phyloP scores from a whole-genome alignment of 805 yeast species.

The Lipomyces yamadae region DNA sequence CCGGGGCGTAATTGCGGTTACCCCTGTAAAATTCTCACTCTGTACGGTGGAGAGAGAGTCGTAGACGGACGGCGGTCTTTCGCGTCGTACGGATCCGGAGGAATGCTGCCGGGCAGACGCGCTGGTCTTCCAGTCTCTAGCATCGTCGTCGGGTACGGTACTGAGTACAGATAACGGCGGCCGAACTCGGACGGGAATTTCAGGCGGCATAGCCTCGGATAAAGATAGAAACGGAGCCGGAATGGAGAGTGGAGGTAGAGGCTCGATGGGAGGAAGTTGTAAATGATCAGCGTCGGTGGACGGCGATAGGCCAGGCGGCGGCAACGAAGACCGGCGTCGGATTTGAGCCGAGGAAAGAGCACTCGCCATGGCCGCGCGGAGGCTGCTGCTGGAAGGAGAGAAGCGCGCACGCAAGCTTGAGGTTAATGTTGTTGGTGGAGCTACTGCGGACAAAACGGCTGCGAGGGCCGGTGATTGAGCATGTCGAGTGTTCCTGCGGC shows the following conservation, averaged over 20 bases:
- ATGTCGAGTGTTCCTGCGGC: background rate
- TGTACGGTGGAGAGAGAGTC: background rate
- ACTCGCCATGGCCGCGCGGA: slow-evolving; percentile 7
- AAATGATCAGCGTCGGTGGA: background rate
- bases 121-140: background rate
- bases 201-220: slow-evolving; percentile 6
- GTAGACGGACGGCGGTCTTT: background rate
- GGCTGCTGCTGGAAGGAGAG: background rate
- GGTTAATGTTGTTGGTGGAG: background rate
- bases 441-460: background rate
- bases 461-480: background rate
- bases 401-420: background rate
- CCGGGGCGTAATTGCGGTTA: background rate
- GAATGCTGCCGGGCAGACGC: background rate
- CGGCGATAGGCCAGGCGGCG: background rate
- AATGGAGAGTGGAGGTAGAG: slow-evolving; percentile 18
- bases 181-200: slow-evolving; percentile 12
- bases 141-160: background rate
- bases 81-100: background rate
- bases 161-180: slow-evolving; percentile 9
- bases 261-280: slow-evolving; percentile 22
- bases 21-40: background rate
- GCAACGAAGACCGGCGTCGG: background rate
- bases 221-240: slow-evolving; percentile 10
- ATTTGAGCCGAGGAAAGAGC: background rate